Evolutionary conservation across 805 yeast species (phyloP), one percentile per base, ranked within the genome.

Genomic region (Maudiozyma bulderi): DNA sequence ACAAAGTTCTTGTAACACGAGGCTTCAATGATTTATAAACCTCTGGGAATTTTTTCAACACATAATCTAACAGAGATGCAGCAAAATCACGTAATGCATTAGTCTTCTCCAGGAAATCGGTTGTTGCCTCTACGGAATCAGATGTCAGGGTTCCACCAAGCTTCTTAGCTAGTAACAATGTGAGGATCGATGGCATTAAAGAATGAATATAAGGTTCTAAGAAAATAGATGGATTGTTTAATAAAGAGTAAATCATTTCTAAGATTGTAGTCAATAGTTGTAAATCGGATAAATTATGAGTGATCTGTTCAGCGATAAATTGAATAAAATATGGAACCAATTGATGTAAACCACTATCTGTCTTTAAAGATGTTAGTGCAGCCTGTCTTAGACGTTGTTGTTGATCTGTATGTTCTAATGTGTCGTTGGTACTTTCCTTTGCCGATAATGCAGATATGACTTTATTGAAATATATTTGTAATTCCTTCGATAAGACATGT

Each of bases 321-420:
- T 93, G 98, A 46, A 93, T 90, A 58, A 93, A 86, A 64, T 93
- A 93, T 2, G 99, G 99, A 5, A 95, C 93, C 45, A 93, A 70
- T 67, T 93, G 99, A 70, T 93, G 99, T 50, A 93, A 70, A 34
- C 99, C 99, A 2, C 97, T 96, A 63, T 93, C 99, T 32, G 86
- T 82, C 51, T 86, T 80, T 51, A 93, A 71, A 8, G 96, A 86
- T 31, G 83, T 81, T 48, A 93, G 72, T 1, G 97, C 97, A 0
- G 96, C 93, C 38, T 78, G 76, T 54, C 77, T 80, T 62, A 87
- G 70, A 40, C 73, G 72, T 51, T 59, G 59, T 37, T 46, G 48
- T 5, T 29, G n/a, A 13, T 14, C 40, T 3, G 7, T 20, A 37
- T 41, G 35, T 14, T 51, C 49, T 15, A 37, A 28, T 13, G 30